Conservation (phyloP, 805 yeast genomes). For the Candida patagonica region DNA sequence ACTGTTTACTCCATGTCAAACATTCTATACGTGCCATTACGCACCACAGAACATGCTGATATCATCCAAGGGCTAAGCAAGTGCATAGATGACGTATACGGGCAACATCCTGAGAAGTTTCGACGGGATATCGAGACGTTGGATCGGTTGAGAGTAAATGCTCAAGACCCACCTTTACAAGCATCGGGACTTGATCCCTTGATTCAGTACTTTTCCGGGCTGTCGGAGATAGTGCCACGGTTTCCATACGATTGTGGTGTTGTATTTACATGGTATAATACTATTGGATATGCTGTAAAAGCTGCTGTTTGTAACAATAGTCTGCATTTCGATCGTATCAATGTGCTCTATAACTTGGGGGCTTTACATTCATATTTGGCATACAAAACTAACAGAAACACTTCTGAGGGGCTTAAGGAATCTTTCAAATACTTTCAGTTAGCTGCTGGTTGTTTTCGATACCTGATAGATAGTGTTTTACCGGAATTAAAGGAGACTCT, state of each 20-base stretch:
- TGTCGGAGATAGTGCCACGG: constrained; percentile 29
- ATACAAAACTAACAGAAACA: constrained; percentile 32
- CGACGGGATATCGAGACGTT: constrained; percentile 29
- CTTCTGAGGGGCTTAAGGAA: constrained; percentile 47
- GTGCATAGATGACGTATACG: constrained; percentile 40
- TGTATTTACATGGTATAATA: constrained; percentile 65
- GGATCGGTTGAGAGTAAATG: constrained; percentile 24
- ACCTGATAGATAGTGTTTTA: constrained; percentile 23
- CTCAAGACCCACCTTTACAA: constrained; percentile 5
- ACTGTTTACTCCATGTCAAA: no score
- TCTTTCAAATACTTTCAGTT: constrained; percentile 57
- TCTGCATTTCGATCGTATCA: constrained; percentile 49
- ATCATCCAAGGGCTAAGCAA: constrained; percentile 33
- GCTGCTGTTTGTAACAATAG: constrained; percentile 41
- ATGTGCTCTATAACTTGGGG: constrained; percentile 61
- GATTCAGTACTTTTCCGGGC: constrained; percentile 18
- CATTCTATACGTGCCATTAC: constrained; percentile 42
- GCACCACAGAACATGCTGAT: constrained; percentile 37
- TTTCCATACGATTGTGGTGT: constrained; percentile 52
- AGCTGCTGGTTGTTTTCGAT: constrained; percentile 59
- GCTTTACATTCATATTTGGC: constrained; percentile 54
- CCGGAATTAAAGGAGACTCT: constrained; percentile 19
- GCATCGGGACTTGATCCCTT: not conserved
- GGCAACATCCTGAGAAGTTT: constrained; percentile 36
- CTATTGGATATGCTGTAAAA: constrained; percentile 47